Evolutionary conservation across 192 early-diverging fungal species (phyloP), one percentile per base, ranked within the genome.

Genomic region (Coemansia sp.): DNA sequence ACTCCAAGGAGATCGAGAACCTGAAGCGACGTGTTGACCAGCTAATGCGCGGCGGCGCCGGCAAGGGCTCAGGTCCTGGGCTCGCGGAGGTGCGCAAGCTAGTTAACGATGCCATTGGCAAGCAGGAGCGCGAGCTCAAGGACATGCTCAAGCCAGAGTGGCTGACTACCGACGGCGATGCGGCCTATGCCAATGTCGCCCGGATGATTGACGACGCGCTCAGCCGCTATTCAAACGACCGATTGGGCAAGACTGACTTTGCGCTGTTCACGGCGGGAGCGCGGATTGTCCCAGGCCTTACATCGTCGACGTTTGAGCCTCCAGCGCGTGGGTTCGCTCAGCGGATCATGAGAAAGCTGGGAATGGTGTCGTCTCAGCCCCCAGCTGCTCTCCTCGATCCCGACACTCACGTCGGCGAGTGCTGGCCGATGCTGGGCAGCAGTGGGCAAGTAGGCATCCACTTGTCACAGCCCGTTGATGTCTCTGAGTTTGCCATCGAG

Each of bases 341-440:
- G 25, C 41, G 21, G 18, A 47, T 70, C 2, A 72, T 72, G 58
- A 63, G 65, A 31, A 59, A 58, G 52, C 21, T 77, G 48, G 79
- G 79, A 10, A 66, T 71, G 65, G 39, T 74, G 14, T 73, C 65
- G 55, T 77, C 75, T 11, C 69, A 83, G 21, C 73, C 75, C 26
- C 83, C 83, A 7, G 11, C 74, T 9, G 65, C 74, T 3, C 61
- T 79, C 23, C 68, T 85, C 23, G 75, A 85, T 26, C 76, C 81
- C 0, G 64, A 75, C 33, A 81, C 82, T 18, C 78, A 87, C 28
- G 75, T 88, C 9, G 91, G 91, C 31, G 83, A 89, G 68, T 92
- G 91, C 68, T 92, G 91, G 91, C 83, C 88, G 0, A 90, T 92
- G 85, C 68, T 64, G 3, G 89, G 90, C 10, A 69, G 74, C 31